Base-by-base conservation (phyloP, 805 yeast species). In the Clavispora santaluciae region DNA sequence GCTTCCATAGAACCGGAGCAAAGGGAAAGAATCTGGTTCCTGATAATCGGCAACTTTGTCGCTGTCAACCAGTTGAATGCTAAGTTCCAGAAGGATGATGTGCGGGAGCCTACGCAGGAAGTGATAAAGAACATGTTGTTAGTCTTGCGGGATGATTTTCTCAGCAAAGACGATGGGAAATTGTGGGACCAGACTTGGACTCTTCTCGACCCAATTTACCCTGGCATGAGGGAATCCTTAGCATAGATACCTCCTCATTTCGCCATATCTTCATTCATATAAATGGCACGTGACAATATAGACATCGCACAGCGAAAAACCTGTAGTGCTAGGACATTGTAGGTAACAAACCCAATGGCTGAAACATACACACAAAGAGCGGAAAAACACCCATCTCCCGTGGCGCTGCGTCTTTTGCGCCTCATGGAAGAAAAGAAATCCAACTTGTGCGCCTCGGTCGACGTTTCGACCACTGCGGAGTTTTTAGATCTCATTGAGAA, bases 381-480 rank as follows among this genome's bases (percentile, higher is more conserved):
- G 3, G 69, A 61, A 10, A 51, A 60, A 5, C 96, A 89, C 56
- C 65, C 79, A 0, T 83, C 95, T 13, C 83, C 90, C 2, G 82
- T 93, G 21, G 98, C 96, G 2, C 65, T 76, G 39, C 77, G 86
- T 46, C 75, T 93, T 21, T 70, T 93, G 44, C 63, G 63, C 13
- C 72, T 90, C 26, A 88, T 91, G 85, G 86, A 81, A 38, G 59
- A 65, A 34, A 93, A 93, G 64, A 71, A 88, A 62, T 76, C 96
- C 38, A 93, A 91, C 55, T 73, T 93, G 42, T 93, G 98, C 71
- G 97, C 97, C 9, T 89, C 97, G 8, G 78, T 91, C 11, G 99
- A 93, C 61, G 95, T 93, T 18, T 76, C 79, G 44, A 80, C 86
- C 25, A 89, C 96, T 4, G 59, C 60, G 5, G 96, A 93, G 57